Percentiles rank a stretch among this genome's conserved stretches.
These are phyloP conservation scores for Ambrosia trifida DNA, from an alignment of 129 eudicot genomes.

Conservation along the genomic window DNA sequence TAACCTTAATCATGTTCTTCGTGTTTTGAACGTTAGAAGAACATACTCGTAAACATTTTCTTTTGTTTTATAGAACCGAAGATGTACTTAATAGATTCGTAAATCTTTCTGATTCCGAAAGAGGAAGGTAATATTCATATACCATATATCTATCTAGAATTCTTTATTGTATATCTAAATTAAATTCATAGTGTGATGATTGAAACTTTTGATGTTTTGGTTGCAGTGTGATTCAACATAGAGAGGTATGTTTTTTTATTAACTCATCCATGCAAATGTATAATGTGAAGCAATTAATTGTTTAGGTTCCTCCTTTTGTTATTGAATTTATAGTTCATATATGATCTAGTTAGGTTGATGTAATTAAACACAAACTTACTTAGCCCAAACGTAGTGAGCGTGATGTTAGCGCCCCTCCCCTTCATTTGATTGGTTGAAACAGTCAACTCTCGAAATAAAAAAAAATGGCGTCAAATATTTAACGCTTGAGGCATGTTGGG, in stretches of 20 bases:
- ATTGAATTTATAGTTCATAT: conserved; percentile 6
- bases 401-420: no score
- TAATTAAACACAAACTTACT: background rate
- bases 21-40: background rate
- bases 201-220: conserved; percentile 21
- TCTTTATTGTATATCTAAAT: background rate
- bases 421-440: no score
- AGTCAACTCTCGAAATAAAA: no score
- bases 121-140: conserved; percentile 51
- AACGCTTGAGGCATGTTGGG: no score
- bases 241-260: conserved; percentile 49
- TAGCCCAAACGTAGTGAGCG: no score
- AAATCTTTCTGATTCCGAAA: conserved; percentile 67
- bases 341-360: conserved; percentile 10
- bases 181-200: conserved; percentile 10
- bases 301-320: background rate
- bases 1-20: conserved; percentile 6
- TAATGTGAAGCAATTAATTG: background rate
- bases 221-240: conserved; percentile 64
- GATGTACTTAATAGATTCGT: conserved; percentile 65
- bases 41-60: background rate
- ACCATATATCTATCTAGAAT: background rate
- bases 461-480: no score
- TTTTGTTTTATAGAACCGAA: conserved; percentile 45
- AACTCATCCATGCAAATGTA: conserved; percentile 18